phyloP scores from a whole-genome alignment of 2,329 filamentous ascomycete species.

The Paramyrothecium roridum region DNA sequence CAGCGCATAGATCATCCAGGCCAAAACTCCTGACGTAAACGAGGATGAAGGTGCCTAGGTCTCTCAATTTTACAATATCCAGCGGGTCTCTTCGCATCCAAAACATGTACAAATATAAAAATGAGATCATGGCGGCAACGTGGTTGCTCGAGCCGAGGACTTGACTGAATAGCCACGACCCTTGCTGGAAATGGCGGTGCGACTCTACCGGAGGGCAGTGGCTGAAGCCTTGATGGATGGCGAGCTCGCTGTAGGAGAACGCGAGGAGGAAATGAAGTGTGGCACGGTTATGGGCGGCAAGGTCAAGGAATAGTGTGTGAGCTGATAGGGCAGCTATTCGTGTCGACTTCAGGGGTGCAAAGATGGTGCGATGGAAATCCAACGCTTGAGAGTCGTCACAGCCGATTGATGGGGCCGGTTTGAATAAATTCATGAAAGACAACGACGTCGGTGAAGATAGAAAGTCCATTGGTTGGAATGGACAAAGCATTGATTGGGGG shows the following conservation, averaged over 20 bases:
- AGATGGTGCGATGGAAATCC: too few relatives aligned
- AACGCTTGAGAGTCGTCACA: too few relatives aligned
- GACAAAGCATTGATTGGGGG: too few relatives aligned
- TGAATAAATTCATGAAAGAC: too few relatives aligned
- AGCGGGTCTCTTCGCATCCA: slow-evolving; percentile 9
- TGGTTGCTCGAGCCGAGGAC: slow-evolving; percentile 5
- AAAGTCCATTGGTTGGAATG: too few relatives aligned
- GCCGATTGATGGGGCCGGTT: too few relatives aligned
- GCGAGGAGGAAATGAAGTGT: slow-evolving; percentile 9
- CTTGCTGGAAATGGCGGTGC: slow-evolving; percentile 7
- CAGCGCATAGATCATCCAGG: too few relatives aligned
- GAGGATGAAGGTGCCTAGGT: slow-evolving; percentile 4
- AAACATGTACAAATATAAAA: slow-evolving; percentile 11
- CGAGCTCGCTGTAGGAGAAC: slow-evolving; percentile 9
- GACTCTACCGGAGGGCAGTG: slow-evolving; percentile 5
- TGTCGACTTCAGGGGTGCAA: too few relatives aligned
- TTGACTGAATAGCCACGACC: slow-evolving; percentile 6
- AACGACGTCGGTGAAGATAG: too few relatives aligned
- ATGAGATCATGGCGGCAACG: slow-evolving; percentile 9
- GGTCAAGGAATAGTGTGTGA: too few relatives aligned
- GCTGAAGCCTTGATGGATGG: slow-evolving; percentile 7
- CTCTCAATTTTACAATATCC: background rate
- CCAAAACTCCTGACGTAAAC: too few relatives aligned
- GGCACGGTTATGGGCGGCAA: slow-evolving; percentile 16
- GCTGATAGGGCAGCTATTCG: too few relatives aligned